A percentile compares a stretch with the other conserved stretches of the same genome.
Evolutionary conservation across 176 grass and related monocot genomes (phyloP).

Genomic region (Oryza longistaminata): DNA sequence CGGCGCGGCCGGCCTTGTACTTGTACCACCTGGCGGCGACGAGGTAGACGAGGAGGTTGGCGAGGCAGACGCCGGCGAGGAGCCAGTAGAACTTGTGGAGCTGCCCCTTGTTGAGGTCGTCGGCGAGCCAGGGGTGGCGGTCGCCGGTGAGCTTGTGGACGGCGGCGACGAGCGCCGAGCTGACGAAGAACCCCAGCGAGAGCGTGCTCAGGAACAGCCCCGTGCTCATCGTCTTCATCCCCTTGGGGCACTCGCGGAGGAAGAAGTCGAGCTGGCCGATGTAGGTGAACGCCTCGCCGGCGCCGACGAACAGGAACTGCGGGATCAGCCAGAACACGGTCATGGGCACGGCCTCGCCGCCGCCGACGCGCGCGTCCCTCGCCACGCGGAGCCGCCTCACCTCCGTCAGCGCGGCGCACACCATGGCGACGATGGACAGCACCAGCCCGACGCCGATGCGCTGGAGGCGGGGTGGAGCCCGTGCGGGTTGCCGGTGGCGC

Average conservation of each 20-base stretch:
- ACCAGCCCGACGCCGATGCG: constrained; percentile 73
- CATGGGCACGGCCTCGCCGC: constrained; percentile 29
- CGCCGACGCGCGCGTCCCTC: background rate
- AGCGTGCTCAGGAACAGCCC: constrained; percentile 91
- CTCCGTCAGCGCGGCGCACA: constrained; percentile 65
- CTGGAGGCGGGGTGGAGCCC: constrained; percentile 85
- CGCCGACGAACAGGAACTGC: constrained; percentile 82
- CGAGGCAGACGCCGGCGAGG: constrained; percentile 56
- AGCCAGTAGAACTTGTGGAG: constrained; percentile 98
- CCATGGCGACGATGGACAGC: constrained; percentile 70
- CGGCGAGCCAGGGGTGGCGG: constrained; percentile 59
- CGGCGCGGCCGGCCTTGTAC: constrained; percentile 59
- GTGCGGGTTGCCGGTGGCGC: constrained; percentile 60
- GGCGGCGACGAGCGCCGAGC: constrained; percentile 66
- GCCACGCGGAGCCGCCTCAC: constrained; percentile 54
- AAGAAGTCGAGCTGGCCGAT: constrained; percentile 99
- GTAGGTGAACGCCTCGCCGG: constrained; percentile 89
- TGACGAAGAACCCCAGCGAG: constrained; percentile 86
- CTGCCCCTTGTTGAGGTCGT: constrained; percentile 74
- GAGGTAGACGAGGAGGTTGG: constrained; percentile 63
- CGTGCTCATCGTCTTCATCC: constrained; percentile 99
- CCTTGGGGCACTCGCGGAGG: constrained; percentile 88
- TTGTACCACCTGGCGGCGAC: constrained; percentile 73
- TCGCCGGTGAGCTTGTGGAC: constrained; percentile 65
- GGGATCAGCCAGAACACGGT: constrained; percentile 84